Evolutionary conservation across 2,329 filamentous ascomycete species (phyloP).

Genomic region (Xylaria polymorpha): DNA sequence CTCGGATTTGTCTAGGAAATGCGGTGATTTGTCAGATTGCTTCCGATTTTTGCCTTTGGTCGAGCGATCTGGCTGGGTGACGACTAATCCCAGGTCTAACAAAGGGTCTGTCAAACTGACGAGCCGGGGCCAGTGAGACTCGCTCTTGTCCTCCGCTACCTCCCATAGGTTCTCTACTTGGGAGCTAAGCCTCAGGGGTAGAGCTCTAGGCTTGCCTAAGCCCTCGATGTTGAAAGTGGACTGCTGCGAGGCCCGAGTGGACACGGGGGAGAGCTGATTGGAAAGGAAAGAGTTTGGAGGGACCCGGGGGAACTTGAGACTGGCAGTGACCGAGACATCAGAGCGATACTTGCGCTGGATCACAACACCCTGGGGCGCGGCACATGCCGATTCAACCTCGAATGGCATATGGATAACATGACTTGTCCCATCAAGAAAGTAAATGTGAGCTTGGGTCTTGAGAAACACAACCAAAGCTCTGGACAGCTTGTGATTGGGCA

Average conservation of each 20-base stretch:
- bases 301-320: slow-evolving; percentile 68
- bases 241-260: slow-evolving; percentile 60
- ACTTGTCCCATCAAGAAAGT: slow-evolving; percentile 87
- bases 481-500: slow-evolving; percentile 53
- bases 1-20: slow-evolving; percentile 78
- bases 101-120: slow-evolving; percentile 89
- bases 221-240: slow-evolving; percentile 68
- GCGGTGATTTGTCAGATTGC: slow-evolving; percentile 55
- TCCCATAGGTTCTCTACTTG: slow-evolving; percentile 71
- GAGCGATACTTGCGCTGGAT: slow-evolving; percentile 80
- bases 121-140: slow-evolving; percentile 76
- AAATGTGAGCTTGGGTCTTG: slow-evolving; percentile 91
- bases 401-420: slow-evolving; percentile 95
- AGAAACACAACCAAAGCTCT: slow-evolving; percentile 90
- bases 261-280: slow-evolving; percentile 69
- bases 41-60: slow-evolving; percentile 54
- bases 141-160: slow-evolving; percentile 61
- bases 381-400: slow-evolving; percentile 87
- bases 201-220: slow-evolving; percentile 65
- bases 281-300: slow-evolving; percentile 87
- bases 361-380: slow-evolving; percentile 83
- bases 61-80: slow-evolving; percentile 65
- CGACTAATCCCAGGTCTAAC: slow-evolving; percentile 85
- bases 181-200: slow-evolving; percentile 63
- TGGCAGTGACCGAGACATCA: slow-evolving; percentile 62